Conservation (phyloP, 768 basidiomycete genomes). For the Naganishia friedmannii region DNA sequence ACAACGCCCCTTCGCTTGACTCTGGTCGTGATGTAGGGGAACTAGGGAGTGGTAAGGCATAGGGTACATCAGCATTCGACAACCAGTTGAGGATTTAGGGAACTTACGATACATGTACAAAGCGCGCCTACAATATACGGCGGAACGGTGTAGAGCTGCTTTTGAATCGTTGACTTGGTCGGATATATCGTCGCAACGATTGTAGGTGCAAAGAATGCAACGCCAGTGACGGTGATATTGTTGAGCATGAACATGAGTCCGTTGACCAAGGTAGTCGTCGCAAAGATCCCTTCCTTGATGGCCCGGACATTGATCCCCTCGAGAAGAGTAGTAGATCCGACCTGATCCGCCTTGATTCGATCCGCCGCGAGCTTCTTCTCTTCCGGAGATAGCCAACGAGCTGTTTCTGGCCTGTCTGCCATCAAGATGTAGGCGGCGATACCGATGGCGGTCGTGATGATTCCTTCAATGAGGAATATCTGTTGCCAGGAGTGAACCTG, state of each 20-base stretch:
- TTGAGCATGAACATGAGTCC: slow-evolving; percentile 40
- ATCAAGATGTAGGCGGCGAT: slow-evolving; percentile 29
- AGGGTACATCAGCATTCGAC: neutral
- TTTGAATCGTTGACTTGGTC: slow-evolving; percentile 24
- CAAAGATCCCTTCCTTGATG: slow-evolving; percentile 25
- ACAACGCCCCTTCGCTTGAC: slow-evolving; percentile 30
- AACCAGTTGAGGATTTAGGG: neutral
- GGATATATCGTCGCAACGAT: slow-evolving; percentile 43
- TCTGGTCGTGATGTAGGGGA: slow-evolving; percentile 36
- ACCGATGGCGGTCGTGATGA: slow-evolving; percentile 30
- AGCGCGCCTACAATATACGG: slow-evolving; percentile 32
- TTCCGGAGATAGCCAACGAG: slow-evolving; percentile 25
- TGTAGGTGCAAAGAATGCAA: slow-evolving; percentile 32
- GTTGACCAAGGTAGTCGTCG: slow-evolving; percentile 30
- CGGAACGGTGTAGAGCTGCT: slow-evolving; percentile 38
- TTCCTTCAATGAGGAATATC: slow-evolving; percentile 33
- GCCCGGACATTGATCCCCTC: slow-evolving; percentile 35
- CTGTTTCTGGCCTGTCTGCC: slow-evolving; percentile 19
- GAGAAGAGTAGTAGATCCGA: slow-evolving; percentile 34
- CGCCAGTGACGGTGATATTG: slow-evolving; percentile 36
- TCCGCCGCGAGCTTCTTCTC: slow-evolving; percentile 27
- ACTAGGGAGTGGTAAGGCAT: neutral
- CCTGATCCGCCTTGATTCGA: slow-evolving; percentile 41
- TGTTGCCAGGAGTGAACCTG: slow-evolving; percentile 27
- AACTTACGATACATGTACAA: slow-evolving; percentile 29